These are phyloP conservation scores for Penicillium egyptiacum DNA, from an alignment of 495 filamentous ascomycete species.

Conservation along the genomic window DNA sequence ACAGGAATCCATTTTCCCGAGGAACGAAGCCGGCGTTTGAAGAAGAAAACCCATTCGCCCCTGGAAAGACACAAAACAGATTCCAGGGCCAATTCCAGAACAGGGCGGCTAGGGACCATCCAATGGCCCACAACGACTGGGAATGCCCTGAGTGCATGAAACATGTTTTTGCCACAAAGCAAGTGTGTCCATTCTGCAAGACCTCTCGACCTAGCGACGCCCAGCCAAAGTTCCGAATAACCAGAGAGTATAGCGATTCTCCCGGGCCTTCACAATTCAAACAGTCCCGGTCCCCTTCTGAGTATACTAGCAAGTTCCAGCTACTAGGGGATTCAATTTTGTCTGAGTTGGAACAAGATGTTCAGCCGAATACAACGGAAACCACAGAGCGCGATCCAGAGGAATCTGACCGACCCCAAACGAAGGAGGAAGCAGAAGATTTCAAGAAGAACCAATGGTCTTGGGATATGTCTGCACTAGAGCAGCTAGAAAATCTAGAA, in stretches of 20 bases:
- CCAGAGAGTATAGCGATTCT: background rate
- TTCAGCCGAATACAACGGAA: background rate
- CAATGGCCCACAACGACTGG: conserved; percentile 31
- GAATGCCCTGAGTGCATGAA: conserved; percentile 34
- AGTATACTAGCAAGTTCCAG: conserved; percentile 23
- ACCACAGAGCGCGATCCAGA: conserved; percentile 3
- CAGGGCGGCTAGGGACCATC: background rate
- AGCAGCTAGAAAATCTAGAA: conserved; percentile 23
- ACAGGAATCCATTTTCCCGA: background rate
- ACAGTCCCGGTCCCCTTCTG: background rate
- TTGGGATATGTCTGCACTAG: conserved; percentile 39
- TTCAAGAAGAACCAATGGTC: conserved; percentile 30
- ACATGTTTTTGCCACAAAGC: conserved; percentile 25
- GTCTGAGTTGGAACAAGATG: conserved; percentile 11
- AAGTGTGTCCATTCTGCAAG: conserved; percentile 33
- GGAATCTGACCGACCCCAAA: background rate
- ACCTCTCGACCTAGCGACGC: conserved; percentile 21
- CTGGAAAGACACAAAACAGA: background rate
- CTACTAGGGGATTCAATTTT: conserved; percentile 21
- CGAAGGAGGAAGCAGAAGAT: conserved; percentile 13
- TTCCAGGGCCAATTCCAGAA: background rate
- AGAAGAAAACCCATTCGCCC: conserved; percentile 1
- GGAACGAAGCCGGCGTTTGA: background rate
- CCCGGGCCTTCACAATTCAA: background rate
- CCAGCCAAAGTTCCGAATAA: background rate